Conservation (phyloP, 1,284 basidiomycete species). For the Fistulina hepatica region DNA sequence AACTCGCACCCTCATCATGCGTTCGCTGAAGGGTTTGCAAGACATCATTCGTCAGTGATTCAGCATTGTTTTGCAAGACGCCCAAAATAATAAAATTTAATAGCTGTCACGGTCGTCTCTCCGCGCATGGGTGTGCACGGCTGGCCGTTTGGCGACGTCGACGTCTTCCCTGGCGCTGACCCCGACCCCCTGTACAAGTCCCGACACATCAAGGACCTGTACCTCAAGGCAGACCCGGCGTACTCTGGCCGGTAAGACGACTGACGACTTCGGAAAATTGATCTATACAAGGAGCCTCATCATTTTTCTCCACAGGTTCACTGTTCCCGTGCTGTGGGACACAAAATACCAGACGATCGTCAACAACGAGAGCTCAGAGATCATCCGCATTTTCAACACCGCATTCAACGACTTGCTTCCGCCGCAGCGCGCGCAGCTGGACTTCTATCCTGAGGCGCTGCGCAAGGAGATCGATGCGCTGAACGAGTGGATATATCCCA, state of each 20-base stretch:
- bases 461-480: constrained; percentile 75
- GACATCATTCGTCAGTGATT: constrained; percentile 61
- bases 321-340: constrained; percentile 94
- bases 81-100: constrained; percentile 5
- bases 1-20: constrained; percentile 78
- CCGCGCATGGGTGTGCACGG: constrained; percentile 77
- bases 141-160: constrained; percentile 77
- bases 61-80: constrained; percentile 3
- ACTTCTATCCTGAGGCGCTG: constrained; percentile 70
- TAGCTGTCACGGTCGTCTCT: constrained; percentile 76
- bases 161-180: constrained; percentile 60
- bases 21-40: constrained; percentile 88
- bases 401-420: constrained; percentile 70
- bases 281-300: too few relatives aligned
- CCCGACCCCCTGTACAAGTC: constrained; percentile 61
- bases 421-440: constrained; percentile 51
- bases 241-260: constrained; percentile 53
- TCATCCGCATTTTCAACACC: constrained; percentile 86
- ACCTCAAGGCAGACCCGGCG: constrained; percentile 63
- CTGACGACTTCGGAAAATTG: not conserved
- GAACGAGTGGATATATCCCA: constrained; percentile 82
- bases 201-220: constrained; percentile 77
- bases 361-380: constrained; percentile 91
- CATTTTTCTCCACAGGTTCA: constrained; percentile 41
- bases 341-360: constrained; percentile 85